Evolutionary conservation across 345 rosid genomes (phyloP), one percentile per base, ranked within the genome.

Genomic region (Euphorbia lathyris): DNA sequence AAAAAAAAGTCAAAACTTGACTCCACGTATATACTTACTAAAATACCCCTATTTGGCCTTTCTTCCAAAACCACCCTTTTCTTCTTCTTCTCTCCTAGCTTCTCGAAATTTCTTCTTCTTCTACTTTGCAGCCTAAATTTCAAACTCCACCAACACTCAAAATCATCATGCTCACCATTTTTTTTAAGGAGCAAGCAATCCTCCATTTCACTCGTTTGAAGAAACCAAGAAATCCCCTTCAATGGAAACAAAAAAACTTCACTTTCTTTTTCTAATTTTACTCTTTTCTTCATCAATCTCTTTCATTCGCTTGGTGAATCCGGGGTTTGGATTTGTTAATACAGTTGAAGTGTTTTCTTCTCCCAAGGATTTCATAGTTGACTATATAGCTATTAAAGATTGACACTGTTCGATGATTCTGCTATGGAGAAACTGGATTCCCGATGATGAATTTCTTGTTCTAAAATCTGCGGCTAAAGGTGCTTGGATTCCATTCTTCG

Each of bases 341-440:
- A 96, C 89, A 36, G 80, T 94, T 58, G 98, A 94, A 78, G 87
- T 91, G 23, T 80, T 91, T 76, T 85, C 96, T 0, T 92, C 86
- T 59, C 97, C 98, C 1, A 70, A 58, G 4, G 87, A 90, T 65
- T 83, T 82, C 61, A 80, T 94, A 27, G 57, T 90, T 0, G 95
- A 94, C 58, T 77, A 73, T 12, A 97, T 97, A 43, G 86, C 85
- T 48, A 86, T n/a, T n/a, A n/a, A 27, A 84, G 81, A 32, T 57
- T 94, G 78, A 90, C 95, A 1, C 96, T 97, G 23, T 90, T 94
- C 69, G 91, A 94, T 76, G 98, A 94, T 74, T 81, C 96, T n/a
- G 14, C n/a, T 94, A 76, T 91, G 96, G 98, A 88, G 98, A 84
- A 84, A 89, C 58, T 94, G 98, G 98, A 72, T 84, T 38, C 91